Percentiles rank a stretch among this genome's conserved stretches.
Conservation (phyloP, 805 yeast species). For the Martiniozyma abietophila region DNA sequence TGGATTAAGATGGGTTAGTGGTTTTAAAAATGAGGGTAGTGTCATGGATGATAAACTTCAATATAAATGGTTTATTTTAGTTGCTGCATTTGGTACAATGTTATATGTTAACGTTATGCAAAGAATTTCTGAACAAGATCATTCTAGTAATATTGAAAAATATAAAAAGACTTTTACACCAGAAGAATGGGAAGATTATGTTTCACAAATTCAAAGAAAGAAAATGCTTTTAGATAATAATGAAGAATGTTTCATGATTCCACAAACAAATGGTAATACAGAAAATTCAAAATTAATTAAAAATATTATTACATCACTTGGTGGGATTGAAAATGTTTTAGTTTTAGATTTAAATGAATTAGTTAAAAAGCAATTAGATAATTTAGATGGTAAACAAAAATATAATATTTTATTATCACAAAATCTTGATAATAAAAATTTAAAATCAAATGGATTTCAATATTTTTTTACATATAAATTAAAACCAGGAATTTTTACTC, state of each 20-base stretch:
- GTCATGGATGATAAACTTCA: constrained; percentile 12
- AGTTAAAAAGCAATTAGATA: constrained; percentile 34
- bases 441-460: constrained; percentile 21
- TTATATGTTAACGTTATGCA: constrained; percentile 28
- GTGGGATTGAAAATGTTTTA: constrained; percentile 21
- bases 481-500: constrained; percentile 41
- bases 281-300: constrained; percentile 10
- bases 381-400: constrained; percentile 30
- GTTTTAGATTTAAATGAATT: constrained; percentile 44
- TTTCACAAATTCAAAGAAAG: constrained; percentile 27
- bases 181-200: constrained; percentile 36
- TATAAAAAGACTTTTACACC: constrained; percentile 35
- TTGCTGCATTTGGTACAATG: constrained; percentile 37
- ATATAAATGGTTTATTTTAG: constrained; percentile 19
- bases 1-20: neutral
- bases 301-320: constrained; percentile 12
- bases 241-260: constrained; percentile 24
- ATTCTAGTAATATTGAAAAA: constrained; percentile 21
- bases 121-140: constrained; percentile 25
- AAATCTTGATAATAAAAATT: constrained; percentile 20
- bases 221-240: constrained; percentile 19
- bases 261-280: constrained; percentile 15
- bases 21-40: neutral
- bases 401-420: constrained; percentile 48
- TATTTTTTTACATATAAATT: constrained; percentile 25